Evolutionary conservation across 805 yeast genomes (phyloP), one percentile per base, ranked within the genome.

Genomic region (Torulaspora delbrueckii): DNA sequence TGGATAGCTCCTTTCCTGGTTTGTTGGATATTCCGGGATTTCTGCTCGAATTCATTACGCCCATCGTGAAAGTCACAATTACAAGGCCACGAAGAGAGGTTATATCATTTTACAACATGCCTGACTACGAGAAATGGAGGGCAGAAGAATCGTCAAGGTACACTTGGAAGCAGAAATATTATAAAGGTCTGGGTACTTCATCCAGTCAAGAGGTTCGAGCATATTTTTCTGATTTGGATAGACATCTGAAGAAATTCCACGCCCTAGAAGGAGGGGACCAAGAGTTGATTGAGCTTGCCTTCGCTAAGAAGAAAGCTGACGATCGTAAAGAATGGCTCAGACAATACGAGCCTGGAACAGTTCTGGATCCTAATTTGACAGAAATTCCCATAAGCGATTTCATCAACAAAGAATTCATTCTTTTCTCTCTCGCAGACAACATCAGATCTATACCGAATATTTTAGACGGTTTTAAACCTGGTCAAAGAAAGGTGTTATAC

Each of bases 111-210:
- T 93, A 87, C 66, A 85, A 84, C 43, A 86, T 93, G 93, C 97
- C 97, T 2, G 97, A 93, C 62, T 93, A 87, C 61, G 97, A 91
- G 62, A 64, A 74, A 4, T 93, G 99, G 99, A 79, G 96, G 68
- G 91, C 83, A 42, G 77, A 77, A 3, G 95, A 86, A 57, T 93
- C 96, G 31, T 67, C 69, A 25, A 73, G 68, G 7, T 81, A 80
- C 57, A 77, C 89, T 8, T 93, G 96, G 93, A 79, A 84, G 38
- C 95, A 86, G 58, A 93, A 93, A 76, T 93, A 93, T 72, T 93
- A 88, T 72, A 93, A 93, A 75, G 99, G 99, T 79, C 77, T 93
- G 75, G 99, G 99, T 80, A 89, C 99, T 3, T 91, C 98, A 1
- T 76, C 82, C 1, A 79, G 81, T 23, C 76, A 71, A 28, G 99